Base-by-base conservation (phyloP, 2,329 filamentous ascomycete genomes). In the Penicillium hordei region DNA sequence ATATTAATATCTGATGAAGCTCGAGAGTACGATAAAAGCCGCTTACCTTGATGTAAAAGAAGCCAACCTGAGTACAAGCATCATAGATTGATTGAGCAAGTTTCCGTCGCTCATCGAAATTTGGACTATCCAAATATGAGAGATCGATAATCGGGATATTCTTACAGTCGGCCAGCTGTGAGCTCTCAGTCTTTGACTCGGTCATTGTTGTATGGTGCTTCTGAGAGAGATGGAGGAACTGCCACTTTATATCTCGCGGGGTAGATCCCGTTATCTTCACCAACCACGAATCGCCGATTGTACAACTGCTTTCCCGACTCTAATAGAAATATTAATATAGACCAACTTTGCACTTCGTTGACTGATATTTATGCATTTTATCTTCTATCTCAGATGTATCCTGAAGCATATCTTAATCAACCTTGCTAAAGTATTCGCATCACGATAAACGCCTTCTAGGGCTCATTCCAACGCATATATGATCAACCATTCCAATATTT, bases 61-160 rank as follows among this genome's bases (percentile, higher is more conserved):
- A 81, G 4, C 79, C 77, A 40, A 77, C 57, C 64, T 72, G 23
- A 67, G 76, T 42, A 74, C 79, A 71, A 1, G 65, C 68, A 40
- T 60, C 75, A 8, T 76, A 72, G 17, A 82, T 73, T 43, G 77
- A 66, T 13, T 65, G 62, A 2, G 79, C 77, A 4, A 81, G 71
- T 8, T 65, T 65, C 48, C 74, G 65, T 1, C 78, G 75, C 17
- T 76, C 73, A 3, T 70, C 62, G 0, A 74, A 52, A 1, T 66
- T 56, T 2, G 66, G 55, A 51, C 74, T 78, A 62, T 73, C 74
- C n/a, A 80, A 69, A 15, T 65, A 63, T 0, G 77, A 71, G 2
- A 80, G 67, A 59, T 82, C 78, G 48, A 82, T 78, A 38, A 81
- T 65, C 1, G 78, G 77, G 15, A 81, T 76, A 43, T 68, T 62